Evolutionary conservation across 2,329 filamentous ascomycete species (phyloP).

Genomic region (Alternaria conjuncta): DNA sequence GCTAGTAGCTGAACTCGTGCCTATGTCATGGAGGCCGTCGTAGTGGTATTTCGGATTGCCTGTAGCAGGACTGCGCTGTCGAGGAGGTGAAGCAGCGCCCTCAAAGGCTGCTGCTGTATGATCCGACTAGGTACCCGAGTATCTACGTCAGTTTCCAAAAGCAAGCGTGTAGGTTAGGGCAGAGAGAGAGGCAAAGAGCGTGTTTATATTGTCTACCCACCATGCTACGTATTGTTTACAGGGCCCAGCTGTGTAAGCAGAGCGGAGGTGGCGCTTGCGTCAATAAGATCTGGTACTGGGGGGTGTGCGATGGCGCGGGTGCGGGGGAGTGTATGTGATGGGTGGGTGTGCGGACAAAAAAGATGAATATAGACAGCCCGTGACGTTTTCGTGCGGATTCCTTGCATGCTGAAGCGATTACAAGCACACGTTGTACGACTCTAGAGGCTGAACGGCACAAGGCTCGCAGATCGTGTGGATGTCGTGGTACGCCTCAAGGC

Average conservation of each 20-base stretch:
- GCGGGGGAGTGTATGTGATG: constrained; percentile 23
- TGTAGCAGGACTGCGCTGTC: constrained; percentile 23
- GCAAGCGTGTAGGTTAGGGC: constrained; percentile 10
- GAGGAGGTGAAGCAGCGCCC: constrained; percentile 25
- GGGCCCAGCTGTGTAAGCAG: constrained; percentile 30
- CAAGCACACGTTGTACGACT: constrained; percentile 41
- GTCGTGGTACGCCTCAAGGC: constrained; percentile 13
- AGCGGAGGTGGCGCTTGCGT: constrained; percentile 36
- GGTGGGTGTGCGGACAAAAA: constrained; percentile 23
- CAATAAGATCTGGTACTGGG: constrained; percentile 45
- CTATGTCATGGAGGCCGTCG: constrained; percentile 19
- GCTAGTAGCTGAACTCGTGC: constrained; percentile 11
- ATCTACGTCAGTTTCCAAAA: constrained; percentile 32
- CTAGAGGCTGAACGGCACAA: constrained; percentile 37
- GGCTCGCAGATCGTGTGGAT: constrained; percentile 29
- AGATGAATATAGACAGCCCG: constrained; percentile 27
- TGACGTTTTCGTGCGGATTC: constrained; percentile 31
- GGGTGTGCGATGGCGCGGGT: constrained; percentile 21
- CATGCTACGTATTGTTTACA: constrained; percentile 43
- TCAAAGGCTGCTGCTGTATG: constrained; percentile 32
- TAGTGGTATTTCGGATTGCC: constrained; percentile 22
- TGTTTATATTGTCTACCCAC: constrained; percentile 44
- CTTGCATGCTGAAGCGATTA: constrained; percentile 46
- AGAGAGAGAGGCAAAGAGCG: constrained; percentile 10
- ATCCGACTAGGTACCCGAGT: constrained; percentile 36